Evolutionary conservation across 306 rosid species (phyloP).

Genomic region (Glycyrrhiza uralensis): DNA sequence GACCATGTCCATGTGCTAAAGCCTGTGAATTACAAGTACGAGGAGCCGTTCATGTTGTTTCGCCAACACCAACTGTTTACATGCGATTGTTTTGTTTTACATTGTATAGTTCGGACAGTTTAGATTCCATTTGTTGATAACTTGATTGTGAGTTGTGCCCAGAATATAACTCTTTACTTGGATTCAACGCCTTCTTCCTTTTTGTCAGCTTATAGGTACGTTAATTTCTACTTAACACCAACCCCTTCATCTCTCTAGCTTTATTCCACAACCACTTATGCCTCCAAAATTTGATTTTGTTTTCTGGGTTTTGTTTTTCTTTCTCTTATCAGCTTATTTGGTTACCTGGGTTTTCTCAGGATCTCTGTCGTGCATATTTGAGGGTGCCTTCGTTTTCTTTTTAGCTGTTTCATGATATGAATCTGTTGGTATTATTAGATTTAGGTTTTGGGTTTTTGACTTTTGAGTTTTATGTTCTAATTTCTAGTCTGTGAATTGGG

Average conservation of each 20-base stretch:
- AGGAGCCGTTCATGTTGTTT: neutral
- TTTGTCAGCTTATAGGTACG: slow-evolving; percentile 28
- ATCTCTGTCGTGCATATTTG: neutral
- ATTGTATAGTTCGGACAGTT: neutral
- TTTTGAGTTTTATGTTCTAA: neutral
- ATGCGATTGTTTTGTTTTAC: neutral
- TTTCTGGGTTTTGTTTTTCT: neutral
- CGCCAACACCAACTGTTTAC: neutral
- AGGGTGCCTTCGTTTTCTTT: neutral
- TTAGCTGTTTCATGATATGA: neutral
- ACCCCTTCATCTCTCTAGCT: neutral
- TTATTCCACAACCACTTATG: neutral
- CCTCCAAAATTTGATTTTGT: neutral
- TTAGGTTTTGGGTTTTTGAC: slow-evolving; percentile 17
- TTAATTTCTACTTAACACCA: neutral
- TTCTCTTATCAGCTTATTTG: neutral
- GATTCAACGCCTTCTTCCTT: slow-evolving; percentile 35
- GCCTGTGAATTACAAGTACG: neutral
- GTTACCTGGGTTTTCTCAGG: neutral
- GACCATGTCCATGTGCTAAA: neutral
- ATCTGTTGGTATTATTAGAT: neutral
- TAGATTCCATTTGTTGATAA: slow-evolving; percentile 2
- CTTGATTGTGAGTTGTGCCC: neutral
- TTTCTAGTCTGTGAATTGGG: neutral
- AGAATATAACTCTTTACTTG: slow-evolving; percentile 4